Percentiles rank a stretch among this genome's conserved stretches.
Conservation (phyloP, 352 stramenopile species). For the Globisporangium radiosum region DNA sequence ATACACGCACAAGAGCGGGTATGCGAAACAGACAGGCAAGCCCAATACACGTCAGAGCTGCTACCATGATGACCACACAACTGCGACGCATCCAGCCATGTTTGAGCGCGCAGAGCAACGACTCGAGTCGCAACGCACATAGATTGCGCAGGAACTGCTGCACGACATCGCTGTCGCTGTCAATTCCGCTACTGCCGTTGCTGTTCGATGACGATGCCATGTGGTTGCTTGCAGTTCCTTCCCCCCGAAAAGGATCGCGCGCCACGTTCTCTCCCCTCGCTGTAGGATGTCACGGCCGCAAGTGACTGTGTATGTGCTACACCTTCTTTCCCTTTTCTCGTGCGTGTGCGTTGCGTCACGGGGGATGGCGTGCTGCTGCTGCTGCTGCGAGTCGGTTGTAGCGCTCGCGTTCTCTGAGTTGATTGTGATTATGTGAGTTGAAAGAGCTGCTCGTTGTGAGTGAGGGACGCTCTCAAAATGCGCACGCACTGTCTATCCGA, state of each 20-base stretch:
- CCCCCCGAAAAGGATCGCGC: not conserved
- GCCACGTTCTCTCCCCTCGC: not conserved
- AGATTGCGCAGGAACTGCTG: conserved; percentile 14
- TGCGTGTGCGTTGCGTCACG: not conserved
- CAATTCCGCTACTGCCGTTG: not conserved
- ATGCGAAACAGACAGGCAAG: not conserved
- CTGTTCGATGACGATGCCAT: not conserved
- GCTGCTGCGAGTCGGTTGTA: not conserved
- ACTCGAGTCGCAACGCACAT: conserved; percentile 6
- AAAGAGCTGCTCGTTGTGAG: no score
- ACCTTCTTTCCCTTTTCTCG: no score
- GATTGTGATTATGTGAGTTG: no score
- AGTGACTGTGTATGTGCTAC: not conserved
- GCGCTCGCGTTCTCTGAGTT: not conserved
- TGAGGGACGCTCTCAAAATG: no score
- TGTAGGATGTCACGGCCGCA: not conserved
- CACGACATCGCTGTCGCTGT: conserved; percentile 5
- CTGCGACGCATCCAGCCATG: no score
- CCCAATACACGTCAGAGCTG: not conserved
- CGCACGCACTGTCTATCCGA: no score
- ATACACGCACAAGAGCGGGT: not conserved
- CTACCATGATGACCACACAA: not conserved
- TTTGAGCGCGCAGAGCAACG: no score
- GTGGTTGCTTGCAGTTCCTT: not conserved
- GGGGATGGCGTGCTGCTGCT: not conserved